Evolutionary conservation across 179 eudicot genomes (phyloP), one percentile per base, ranked within the genome.

Genomic region (Camellia oleifera): DNA sequence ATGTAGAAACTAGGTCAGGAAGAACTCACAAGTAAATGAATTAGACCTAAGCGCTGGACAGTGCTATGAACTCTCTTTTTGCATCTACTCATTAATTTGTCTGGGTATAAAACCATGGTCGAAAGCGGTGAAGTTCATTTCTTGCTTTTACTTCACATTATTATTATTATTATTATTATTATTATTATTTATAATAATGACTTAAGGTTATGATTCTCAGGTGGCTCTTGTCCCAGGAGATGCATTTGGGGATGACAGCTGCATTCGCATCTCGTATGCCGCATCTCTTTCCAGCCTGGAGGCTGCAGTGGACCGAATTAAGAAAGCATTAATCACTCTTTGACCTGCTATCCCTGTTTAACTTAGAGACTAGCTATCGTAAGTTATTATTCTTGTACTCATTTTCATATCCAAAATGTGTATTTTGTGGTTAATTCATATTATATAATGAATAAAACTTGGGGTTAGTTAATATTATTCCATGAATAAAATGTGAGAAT

Each of bases 221-320:
- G 97, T 94, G 42, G 97, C 98, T 9, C 84, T 94, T 64, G 96
- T 94, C 60, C 97, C 96, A 0, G 98, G 98, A 4, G 90, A 87
- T 79, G 98, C 98, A 57, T 94, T 94, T 79, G 98, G 97, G 10
- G 95, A 94, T 69, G 98, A 94, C 80, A 88, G 69, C 32, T 94
- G 98, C 87, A 84, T 94, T 61, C 84, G 98, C 8, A 91, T 94
- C 74, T 94, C 98, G 5, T 94, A 94, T 79, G 98, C 98, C 0
- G 88, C 86, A 76, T 87, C 98, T 11, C 89, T 92, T 65, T 23
- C 90, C 17, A 91, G 87, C 8, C 81, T 94, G 66, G 77, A 85
- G 84, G 91, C 90, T 7, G 97, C 95, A 44, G 76, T 85, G 32
- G 91, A 89, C 72, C 85, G 87, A 53, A 92, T 94, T 53, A 91